These are phyloP conservation scores for Tetrahymena thermophila DNA, from an alignment of 73 alveolate species.

Conservation along the genomic window DNA sequence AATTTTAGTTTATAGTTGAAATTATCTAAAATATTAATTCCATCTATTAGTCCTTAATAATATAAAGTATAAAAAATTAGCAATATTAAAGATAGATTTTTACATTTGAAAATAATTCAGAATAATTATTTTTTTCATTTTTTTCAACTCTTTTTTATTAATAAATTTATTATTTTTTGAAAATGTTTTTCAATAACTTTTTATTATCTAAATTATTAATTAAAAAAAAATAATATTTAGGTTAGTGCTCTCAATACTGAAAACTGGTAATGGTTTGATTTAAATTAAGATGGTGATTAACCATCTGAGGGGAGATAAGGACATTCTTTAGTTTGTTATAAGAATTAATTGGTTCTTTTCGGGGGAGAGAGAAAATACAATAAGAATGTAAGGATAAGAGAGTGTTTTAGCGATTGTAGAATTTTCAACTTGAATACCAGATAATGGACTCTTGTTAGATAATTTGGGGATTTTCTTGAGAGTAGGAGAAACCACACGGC, in stretches of 20 bases:
- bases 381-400: constrained; percentile 31
- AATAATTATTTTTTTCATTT: too few relatives aligned
- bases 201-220: too few relatives aligned
- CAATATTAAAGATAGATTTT: too few relatives aligned
- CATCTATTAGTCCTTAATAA: too few relatives aligned
- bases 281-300: constrained; percentile 22
- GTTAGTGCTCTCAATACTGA: constrained; percentile 1
- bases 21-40: too few relatives aligned
- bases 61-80: too few relatives aligned
- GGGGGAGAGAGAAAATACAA: constrained; percentile 44
- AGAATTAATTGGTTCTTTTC: neutral
- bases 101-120: too few relatives aligned
- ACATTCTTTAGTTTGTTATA: constrained; percentile 14
- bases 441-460: constrained; percentile 10
- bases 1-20: too few relatives aligned
- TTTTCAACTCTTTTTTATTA: too few relatives aligned
- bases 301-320: constrained; percentile 39
- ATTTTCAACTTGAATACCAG: neutral
- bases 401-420: constrained; percentile 30
- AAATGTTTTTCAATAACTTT: too few relatives aligned
- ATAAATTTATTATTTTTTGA: too few relatives aligned
- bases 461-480: constrained; percentile 33
- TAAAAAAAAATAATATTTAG: neutral
- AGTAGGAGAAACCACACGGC: constrained; percentile 37
- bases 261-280: constrained; percentile 29